A percentile compares a stretch with the other conserved stretches of the same genome.
Conservation (phyloP, 495 filamentous ascomycete genomes). For the Aspergillus nanangensis region DNA sequence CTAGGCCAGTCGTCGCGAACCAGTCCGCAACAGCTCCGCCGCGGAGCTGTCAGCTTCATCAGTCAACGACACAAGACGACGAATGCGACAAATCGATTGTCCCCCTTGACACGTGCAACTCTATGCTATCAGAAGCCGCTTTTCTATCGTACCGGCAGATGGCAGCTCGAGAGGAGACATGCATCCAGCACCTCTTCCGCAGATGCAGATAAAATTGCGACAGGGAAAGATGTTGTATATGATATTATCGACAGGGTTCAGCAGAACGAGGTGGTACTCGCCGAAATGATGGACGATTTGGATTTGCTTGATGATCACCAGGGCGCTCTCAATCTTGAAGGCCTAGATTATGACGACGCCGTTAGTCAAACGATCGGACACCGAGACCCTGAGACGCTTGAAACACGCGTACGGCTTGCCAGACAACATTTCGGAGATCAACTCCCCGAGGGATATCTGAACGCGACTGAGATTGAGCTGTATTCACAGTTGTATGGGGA, state of each 20-base stretch:
- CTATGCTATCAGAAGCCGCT: neutral
- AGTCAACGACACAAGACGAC: conserved; percentile 13
- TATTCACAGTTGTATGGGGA: conserved; percentile 81
- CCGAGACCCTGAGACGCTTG: conserved; percentile 41
- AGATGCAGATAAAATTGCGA: conserved; percentile 9
- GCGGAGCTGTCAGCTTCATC: conserved; percentile 20
- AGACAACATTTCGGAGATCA: conserved; percentile 72
- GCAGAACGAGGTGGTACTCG: conserved; percentile 30
- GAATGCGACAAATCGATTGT: conserved; percentile 8
- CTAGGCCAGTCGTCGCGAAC: conserved; percentile 11
- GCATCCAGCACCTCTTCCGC: conserved; percentile 22
- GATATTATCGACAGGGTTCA: conserved; percentile 36
- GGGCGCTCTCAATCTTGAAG: conserved; percentile 16
- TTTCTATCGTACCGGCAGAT: neutral
- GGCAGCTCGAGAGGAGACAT: conserved; percentile 13
- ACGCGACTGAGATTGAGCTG: conserved; percentile 62
- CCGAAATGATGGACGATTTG: conserved; percentile 31
- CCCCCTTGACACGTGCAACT: too few species aligned
- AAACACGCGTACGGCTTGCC: conserved; percentile 63
- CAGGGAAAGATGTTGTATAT: conserved; percentile 27
- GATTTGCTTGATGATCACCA: conserved; percentile 24
- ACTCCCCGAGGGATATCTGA: conserved; percentile 69
- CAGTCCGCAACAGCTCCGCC: conserved; percentile 23
- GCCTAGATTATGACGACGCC: conserved; percentile 16
- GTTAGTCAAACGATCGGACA: conserved; percentile 21